Evolutionary conservation across 352 stramenopile genomes (phyloP), one percentile per base, ranked within the genome.

Genomic region (Elongisporangium anandrum): DNA sequence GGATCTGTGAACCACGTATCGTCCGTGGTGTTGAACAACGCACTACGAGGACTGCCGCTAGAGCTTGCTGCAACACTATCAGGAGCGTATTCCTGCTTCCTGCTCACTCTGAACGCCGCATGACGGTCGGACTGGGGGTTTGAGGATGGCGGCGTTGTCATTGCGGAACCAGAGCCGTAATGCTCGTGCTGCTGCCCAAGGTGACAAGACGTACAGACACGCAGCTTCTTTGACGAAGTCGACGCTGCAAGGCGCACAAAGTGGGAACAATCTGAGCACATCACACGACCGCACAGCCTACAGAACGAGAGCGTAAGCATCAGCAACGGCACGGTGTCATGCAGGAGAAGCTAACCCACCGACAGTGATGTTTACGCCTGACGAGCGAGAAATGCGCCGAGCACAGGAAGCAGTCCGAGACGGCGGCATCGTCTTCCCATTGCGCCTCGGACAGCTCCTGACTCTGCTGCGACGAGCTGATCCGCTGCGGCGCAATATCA

Each of bases 301-400:
- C n/a, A n/a, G n/a, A n/a, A n/a, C n/a, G 3, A 41, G 15, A 39
- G 23, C 47, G 29, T 34, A 41, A 17, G 6, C 41, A 58, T 23
- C 21, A 57, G 50, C 51, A 38, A 52, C 10, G 53, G 7, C 49
- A 23, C 26, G 16, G 49, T 2, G 45, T 6, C 22, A 49, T 10
- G 17, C 4, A 19, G 26, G 47, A 15, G 16, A n/a, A 49, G n/a
- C 6, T 29, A 0, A 13, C 19, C 56, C 72, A 83, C 60, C 83
- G 77, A 52, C 83, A 93, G 58, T 93, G 83, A 45, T 93, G 83
- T 61, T 89, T 91, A 54, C 83, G 77, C 57, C 72, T 76, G 51
- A 90, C 60, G 15, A 93, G 51, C 39, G 83, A 91, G 41, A 93
- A 93, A 19, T 79, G 67, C 24, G 65, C 72, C 3, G 48, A 50